A percentile compares a stretch with the other conserved stretches of the same genome.
Evolutionary conservation across 2,329 filamentous ascomycete species (phyloP).

Genomic region (Scytalidium sp.): DNA sequence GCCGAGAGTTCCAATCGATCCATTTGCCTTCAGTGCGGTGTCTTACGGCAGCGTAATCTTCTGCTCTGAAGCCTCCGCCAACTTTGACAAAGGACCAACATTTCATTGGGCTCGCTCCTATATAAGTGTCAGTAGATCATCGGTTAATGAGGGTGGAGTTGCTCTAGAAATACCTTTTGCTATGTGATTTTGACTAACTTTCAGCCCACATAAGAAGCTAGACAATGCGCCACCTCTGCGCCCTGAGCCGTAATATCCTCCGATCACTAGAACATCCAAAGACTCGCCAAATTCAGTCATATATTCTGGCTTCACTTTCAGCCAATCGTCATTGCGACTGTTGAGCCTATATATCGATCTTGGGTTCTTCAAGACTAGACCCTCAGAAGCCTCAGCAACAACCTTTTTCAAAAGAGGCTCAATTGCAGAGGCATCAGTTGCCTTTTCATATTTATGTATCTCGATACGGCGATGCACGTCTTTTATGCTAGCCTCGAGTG

Average conservation of each 20-base stretch:
- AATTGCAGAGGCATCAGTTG: slow-evolving; percentile 67
- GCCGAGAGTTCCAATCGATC: slow-evolving; percentile 76
- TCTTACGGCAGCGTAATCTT: slow-evolving; percentile 80
- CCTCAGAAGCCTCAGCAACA: slow-evolving; percentile 83
- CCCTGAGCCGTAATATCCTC: slow-evolving; percentile 90
- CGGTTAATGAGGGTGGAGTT: no score
- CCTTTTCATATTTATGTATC: slow-evolving; percentile 69
- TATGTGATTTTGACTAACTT: slow-evolving; percentile 68
- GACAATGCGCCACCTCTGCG: slow-evolving; percentile 78
- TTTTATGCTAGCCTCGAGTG: slow-evolving; percentile 68
- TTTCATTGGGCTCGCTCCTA: slow-evolving; percentile 60
- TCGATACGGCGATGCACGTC: slow-evolving; percentile 76
- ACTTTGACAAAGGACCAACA: slow-evolving; percentile 97
- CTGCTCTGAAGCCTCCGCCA: slow-evolving; percentile 83
- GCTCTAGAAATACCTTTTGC: slow-evolving; percentile 32
- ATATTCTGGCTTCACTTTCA: slow-evolving; percentile 98
- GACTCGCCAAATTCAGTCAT: slow-evolving; percentile 96
- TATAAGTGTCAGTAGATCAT: slow-evolving; percentile 16
- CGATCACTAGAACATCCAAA: slow-evolving; percentile 84
- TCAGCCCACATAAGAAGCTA: slow-evolving; percentile 86
- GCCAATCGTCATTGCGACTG: slow-evolving; percentile 91
- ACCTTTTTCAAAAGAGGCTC: slow-evolving; percentile 78
- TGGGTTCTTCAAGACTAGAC: slow-evolving; percentile 91
- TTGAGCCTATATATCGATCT: slow-evolving; percentile 83
- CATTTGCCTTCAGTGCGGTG: slow-evolving; percentile 90